A percentile compares a stretch with the other conserved stretches of the same genome.
Conservation (phyloP, 768 basidiomycete species). For the Boletus huronensis region DNA sequence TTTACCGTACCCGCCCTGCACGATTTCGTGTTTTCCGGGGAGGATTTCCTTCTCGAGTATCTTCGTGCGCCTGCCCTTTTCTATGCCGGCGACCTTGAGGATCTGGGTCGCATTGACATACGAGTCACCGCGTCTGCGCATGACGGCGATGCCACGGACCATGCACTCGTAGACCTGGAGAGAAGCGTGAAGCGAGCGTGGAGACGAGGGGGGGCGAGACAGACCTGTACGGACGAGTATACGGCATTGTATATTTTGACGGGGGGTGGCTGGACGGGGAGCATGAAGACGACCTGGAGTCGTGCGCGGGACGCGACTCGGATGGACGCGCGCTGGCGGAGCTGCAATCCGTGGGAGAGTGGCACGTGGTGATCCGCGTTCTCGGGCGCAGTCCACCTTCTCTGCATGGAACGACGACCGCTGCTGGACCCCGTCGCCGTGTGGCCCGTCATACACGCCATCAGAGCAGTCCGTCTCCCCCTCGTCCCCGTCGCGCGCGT, state of each 20-base stretch:
- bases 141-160: conserved; percentile 97
- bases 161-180: conserved; percentile 92
- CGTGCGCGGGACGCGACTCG: conserved; percentile 28
- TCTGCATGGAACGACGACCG: conserved; percentile 34
- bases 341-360: conserved; percentile 27
- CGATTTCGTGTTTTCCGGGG: conserved; percentile 94
- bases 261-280: conserved; percentile 42
- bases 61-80: conserved; percentile 95
- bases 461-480: conserved; percentile 46
- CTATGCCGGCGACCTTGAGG: conserved; percentile 96
- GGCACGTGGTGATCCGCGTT: neutral
- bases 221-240: conserved; percentile 83
- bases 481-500: neutral
- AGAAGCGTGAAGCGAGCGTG: neutral
- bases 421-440: conserved; percentile 57
- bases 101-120: conserved; percentile 99
- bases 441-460: conserved; percentile 80
- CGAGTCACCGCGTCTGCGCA: conserved; percentile 92
- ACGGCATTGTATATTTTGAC: conserved; percentile 94
- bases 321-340: conserved; percentile 33
- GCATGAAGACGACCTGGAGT: conserved; percentile 26
- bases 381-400: too few relatives aligned
- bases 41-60: conserved; percentile 96
- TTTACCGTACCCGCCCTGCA: conserved; percentile 98
- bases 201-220: conserved; percentile 2